These are phyloP conservation scores for Drechmeria coniospora DNA, from an alignment of 2,329 filamentous ascomycete species.

Conservation along the genomic window DNA sequence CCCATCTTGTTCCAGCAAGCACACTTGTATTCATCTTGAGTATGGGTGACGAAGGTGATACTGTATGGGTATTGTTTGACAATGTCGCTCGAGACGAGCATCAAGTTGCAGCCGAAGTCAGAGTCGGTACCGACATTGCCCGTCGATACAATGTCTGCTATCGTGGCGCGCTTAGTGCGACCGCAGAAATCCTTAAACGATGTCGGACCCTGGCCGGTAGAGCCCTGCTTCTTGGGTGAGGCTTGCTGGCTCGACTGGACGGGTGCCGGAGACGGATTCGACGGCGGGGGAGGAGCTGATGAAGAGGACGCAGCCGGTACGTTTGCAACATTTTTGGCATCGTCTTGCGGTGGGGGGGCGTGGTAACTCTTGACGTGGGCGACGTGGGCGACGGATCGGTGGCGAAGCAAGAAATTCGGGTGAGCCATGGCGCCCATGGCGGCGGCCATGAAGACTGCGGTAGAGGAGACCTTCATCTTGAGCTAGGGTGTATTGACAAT, in stretches of 20 bases:
- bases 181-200: conserved; percentile 17
- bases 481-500: background rate
- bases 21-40: conserved; percentile 20
- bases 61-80: conserved; percentile 28
- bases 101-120: conserved; percentile 38
- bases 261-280: conserved; percentile 1
- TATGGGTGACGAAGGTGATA: conserved; percentile 23
- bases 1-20: conserved; percentile 39
- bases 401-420: conserved; percentile 23
- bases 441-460: conserved; percentile 21
- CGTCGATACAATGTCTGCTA: conserved; percentile 27
- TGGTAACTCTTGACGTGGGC: conserved; percentile 20
- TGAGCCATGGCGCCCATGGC: conserved; percentile 25
- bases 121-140: conserved; percentile 28
- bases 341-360: conserved; percentile 11
- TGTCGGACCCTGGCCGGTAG: conserved; percentile 4
- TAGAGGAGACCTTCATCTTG: conserved; percentile 25
- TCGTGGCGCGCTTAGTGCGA: conserved; percentile 30
- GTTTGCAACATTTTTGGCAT: no score
- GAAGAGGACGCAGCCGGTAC: no score
- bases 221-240: no score
- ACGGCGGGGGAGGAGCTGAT: no score
- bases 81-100: conserved; percentile 22
- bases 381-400: conserved; percentile 15
- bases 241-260: background rate